Evolutionary conservation across 176 grass and related monocot genomes (phyloP), one percentile per base, ranked within the genome.

Genomic region (Oryza australiensis): DNA sequence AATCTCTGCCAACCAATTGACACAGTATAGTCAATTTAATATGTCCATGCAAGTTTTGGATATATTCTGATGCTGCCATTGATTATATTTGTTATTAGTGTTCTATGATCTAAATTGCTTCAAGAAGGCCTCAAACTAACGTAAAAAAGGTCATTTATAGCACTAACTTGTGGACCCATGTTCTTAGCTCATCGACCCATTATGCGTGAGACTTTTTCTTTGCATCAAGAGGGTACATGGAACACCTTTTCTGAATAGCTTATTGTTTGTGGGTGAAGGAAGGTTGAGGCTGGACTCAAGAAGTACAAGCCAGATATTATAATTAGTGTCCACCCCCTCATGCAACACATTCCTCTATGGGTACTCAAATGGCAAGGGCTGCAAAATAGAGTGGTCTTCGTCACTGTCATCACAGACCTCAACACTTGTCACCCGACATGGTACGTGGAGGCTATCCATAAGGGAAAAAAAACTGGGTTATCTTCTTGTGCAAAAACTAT

Each of bases 221-320:
- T 75, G 15, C 42, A 66, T 75, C 70, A 23, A 41, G 60, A 75
- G 13, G 18, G 32, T 68, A 40, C 18, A 32, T 45, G 33, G 35
- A 42, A 0, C 30, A 5, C 2, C 38, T 63, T 62, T 84, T 26
- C 79, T 86, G 28, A 90, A 83, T 82, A 30, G 14, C 20, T 69
- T 90, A 7, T 84, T 84, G 16, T 65, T 90, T 80, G 60, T 92
- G 86, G 43, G 26, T 92, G 85, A 93, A 99, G 96, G 87, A 95
- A 99, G 87, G 91, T 99, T 84, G 93, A 99, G 73, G 96, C 96
- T 68, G 96, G 96, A 72, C 80, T 99, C 80, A 99, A 95, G 93
- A 99, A 99, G 82, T 99, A 99, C 87, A 99, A 95, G 53, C 96
- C 96, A n/a, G 96, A 99, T 81, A 99, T 95, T 59, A 99, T 99